Base-by-base conservation (phyloP, 495 filamentous ascomycete species). In the Durotheca rogersii region DNA sequence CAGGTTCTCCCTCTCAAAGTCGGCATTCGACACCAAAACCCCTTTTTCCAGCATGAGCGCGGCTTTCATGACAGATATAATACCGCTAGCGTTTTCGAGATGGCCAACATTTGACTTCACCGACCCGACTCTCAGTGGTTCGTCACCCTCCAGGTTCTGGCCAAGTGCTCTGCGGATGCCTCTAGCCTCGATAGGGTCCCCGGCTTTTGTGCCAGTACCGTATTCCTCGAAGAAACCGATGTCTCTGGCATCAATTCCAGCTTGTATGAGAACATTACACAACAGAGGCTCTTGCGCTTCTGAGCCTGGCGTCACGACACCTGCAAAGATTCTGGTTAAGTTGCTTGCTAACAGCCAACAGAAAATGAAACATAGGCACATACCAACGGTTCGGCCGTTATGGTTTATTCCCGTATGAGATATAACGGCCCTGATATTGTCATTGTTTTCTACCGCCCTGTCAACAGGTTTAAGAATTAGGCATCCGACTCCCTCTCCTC, bases 91-190 rank as follows among this genome's bases (percentile, higher is more conserved):
- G 1, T 70, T 78, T 64, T 83, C 81, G 15, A 74, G 48, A 53
- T 85, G 81, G 6, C 81, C 79, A 40, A 82, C 71, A 48, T 81
- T 80, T 1, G 74, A 73, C 45, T 84, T 84, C 0, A 83, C 67
- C 0, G 78, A 78, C 4, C 80, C 81, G 27, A 85, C 71, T 54
- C 59, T 70, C 7, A 79, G 51, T 2, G 72, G 68, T 17, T 67
- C 53, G 1, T 51, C 38, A 3, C 43, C 12, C 7, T 60, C 61
- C 18, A 65, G 46, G n/a, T 58, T 61, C 17, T 51, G 64, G 7
- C 66, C 66, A 32, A 76, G 52, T 6, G 68, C 69, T 32, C 56
- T 61, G 11, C 66, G 62, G 11, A 77, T 62, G 18, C 71, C 74
- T 15, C 45, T 60, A 4, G 70, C 67, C 42, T 79, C 76, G 37